A percentile compares a stretch with the other conserved stretches of the same genome.
These are phyloP conservation scores for Colletotrichum sublineola DNA, from an alignment of 2,329 filamentous ascomycete genomes.

Conservation along the genomic window DNA sequence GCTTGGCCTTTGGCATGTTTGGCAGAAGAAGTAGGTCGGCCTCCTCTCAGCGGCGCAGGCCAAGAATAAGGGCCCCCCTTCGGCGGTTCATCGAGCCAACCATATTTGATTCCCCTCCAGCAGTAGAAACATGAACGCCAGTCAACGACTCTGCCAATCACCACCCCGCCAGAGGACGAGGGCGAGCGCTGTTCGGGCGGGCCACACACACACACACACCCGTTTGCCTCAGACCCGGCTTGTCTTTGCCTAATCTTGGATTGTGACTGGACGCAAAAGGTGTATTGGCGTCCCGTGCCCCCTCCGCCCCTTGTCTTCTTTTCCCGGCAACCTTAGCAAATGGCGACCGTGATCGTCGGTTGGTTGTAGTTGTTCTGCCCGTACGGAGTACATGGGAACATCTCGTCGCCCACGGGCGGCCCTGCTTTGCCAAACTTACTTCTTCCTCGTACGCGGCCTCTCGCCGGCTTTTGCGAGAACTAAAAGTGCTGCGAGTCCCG, in stretches of 20 bases:
- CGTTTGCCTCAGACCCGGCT: conserved; percentile 27
- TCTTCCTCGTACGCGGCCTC: neutral
- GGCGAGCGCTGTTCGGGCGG: neutral
- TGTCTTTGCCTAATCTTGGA: conserved; percentile 16
- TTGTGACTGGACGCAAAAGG: conserved; percentile 22
- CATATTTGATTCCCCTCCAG: neutral
- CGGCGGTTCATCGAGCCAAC: neutral
- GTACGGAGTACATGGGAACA: neutral
- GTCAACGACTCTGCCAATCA: neutral
- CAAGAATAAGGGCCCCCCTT: neutral
- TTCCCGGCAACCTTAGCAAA: neutral
- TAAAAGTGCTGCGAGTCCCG: neutral
- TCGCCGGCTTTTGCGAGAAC: neutral
- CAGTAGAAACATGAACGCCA: neutral
- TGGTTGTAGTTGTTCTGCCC: neutral
- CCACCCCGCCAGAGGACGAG: neutral
- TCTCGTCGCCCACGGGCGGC: neutral
- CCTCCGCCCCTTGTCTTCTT: neutral
- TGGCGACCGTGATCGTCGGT: neutral
- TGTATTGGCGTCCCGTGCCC: neutral
- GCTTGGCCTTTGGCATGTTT: conserved; percentile 1
- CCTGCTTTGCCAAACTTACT: neutral
- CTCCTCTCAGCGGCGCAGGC: neutral
- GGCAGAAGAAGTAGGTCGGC: neutral
- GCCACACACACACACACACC: neutral